Evolutionary conservation across 345 rosid genomes (phyloP), one percentile per base, ranked within the genome.

Genomic region (Excoecaria agallocha): DNA sequence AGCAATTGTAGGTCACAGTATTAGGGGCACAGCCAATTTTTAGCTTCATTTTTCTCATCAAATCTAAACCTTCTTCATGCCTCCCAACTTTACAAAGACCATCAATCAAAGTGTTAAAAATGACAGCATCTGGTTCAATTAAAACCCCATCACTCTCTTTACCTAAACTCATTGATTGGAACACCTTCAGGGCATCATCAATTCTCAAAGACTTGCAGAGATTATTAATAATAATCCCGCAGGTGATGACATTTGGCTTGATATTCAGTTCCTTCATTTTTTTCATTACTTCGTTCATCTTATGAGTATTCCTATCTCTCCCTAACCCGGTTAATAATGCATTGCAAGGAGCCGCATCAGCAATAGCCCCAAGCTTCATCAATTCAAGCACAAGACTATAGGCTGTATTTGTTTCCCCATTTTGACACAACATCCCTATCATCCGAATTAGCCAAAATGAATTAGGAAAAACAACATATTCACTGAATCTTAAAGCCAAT

Each of bases 1-100:
- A 84, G 76, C 90, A 82, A 82, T 86, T 93, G 80, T 91, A 90
- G 35, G 96, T 91, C 46, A 79, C 76, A 46, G 74, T 68, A 76
- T 83, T 81, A 12, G 94, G 92, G 4, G 61, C 70, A 80, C 89
- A 87, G 3, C 69, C 78, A 55, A 73, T 75, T 49, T 77, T 85
- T 70, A 45, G 74, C 72, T 76, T 91, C 98, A 91, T 89, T 76
- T 24, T 79, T 48, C 77, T 80, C 81, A 87, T 74, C 68, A 91
- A 75, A 66, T 51, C 81, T 69, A 89, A 79, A 19, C 89, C 97
- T 77, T 95, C 94, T 75, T 86, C 88, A 71, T 83, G 86, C 84
- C 92, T 91, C 74, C 98, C 98, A 10, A 83, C 89, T 74, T 89
- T 91, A 73, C 97, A 87, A 5, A 89, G 79, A 66, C 98, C 99